Conservation (phyloP, 2,329 filamentous ascomycete species). For the Ophioceras dolichostomum region DNA sequence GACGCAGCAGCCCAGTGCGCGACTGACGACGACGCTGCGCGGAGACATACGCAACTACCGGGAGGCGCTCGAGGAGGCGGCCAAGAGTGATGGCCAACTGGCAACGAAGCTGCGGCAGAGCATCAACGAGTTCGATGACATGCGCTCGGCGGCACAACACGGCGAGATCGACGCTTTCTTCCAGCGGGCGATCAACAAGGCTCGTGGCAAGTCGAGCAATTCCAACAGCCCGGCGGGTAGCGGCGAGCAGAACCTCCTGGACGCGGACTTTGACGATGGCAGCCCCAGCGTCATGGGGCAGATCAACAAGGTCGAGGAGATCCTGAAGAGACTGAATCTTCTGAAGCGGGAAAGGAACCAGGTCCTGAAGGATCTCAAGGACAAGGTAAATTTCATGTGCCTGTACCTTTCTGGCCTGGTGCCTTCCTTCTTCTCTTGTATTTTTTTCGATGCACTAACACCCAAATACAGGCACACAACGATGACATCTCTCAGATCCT, state of each 20-base stretch:
- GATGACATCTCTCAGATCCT: conserved; percentile 97
- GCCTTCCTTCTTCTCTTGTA: too few relatives aligned
- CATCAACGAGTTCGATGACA: conserved; percentile 84
- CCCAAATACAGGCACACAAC: conserved; percentile 74
- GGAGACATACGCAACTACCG: conserved; percentile 81
- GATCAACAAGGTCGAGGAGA: conserved; percentile 76
- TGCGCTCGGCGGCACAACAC: conserved; percentile 77
- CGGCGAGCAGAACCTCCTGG: conserved; percentile 68
- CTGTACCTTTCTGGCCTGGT: background rate
- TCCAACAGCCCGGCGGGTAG: conserved; percentile 44
- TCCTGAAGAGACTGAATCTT: conserved; percentile 80
- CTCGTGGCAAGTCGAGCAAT: conserved; percentile 52
- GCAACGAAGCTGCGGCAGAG: conserved; percentile 76
- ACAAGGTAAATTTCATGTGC: conserved; percentile 55
- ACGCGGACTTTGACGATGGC: conserved; percentile 79
- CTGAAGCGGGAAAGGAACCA: conserved; percentile 87
- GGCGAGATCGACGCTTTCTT: conserved; percentile 84
- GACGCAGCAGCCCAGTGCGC: conserved; percentile 91
- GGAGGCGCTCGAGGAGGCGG: conserved; percentile 80
- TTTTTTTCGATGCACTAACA: too few relatives aligned
- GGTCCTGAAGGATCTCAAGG: conserved; percentile 91
- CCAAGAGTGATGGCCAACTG: conserved; percentile 73
- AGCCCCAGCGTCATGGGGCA: conserved; percentile 76
- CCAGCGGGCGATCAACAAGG: conserved; percentile 73
- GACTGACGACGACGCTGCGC: conserved; percentile 76